phyloP scores from a whole-genome alignment of 2,329 filamentous ascomycete genomes.

The Akanthomyces lecanii region DNA sequence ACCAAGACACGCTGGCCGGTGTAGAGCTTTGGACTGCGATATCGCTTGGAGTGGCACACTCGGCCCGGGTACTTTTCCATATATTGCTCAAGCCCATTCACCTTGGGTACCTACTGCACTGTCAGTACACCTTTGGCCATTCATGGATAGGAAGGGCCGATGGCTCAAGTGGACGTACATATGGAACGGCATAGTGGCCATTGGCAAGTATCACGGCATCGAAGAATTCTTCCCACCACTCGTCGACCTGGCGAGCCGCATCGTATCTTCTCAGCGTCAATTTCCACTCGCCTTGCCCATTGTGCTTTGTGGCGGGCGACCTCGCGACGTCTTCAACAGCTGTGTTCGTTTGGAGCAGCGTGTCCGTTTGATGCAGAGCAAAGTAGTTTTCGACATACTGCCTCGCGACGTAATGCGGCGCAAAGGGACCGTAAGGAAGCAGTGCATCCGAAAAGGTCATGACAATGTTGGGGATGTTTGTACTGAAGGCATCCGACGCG shows the following conservation, averaged over 20 bases:
- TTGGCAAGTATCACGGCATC: slow-evolving; percentile 42
- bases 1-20: slow-evolving; percentile 33
- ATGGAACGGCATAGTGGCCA: slow-evolving; percentile 42
- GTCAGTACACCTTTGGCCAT: background rate
- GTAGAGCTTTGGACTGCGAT: slow-evolving; percentile 36
- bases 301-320: slow-evolving; percentile 21
- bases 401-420: slow-evolving; percentile 49
- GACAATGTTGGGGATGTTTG: slow-evolving; percentile 53
- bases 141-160: too few relatives aligned
- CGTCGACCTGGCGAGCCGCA: slow-evolving; percentile 37
- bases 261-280: slow-evolving; percentile 46
- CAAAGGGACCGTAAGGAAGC: slow-evolving; percentile 54
- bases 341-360: slow-evolving; percentile 44
- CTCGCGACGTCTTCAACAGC: slow-evolving; percentile 47
- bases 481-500: slow-evolving; percentile 30
- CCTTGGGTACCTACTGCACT: background rate
- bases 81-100: slow-evolving; percentile 6
- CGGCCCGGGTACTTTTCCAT: slow-evolving; percentile 34
- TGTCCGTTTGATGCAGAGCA: slow-evolving; percentile 44
- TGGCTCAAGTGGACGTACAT: slow-evolving; percentile 32
- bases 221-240: slow-evolving; percentile 52
- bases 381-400: slow-evolving; percentile 56
- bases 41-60: slow-evolving; percentile 43
- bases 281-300: slow-evolving; percentile 36
- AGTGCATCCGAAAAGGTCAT: slow-evolving; percentile 52